Base-by-base conservation (phyloP, 352 stramenopile species). In the Pythium pectinolyticum region DNA sequence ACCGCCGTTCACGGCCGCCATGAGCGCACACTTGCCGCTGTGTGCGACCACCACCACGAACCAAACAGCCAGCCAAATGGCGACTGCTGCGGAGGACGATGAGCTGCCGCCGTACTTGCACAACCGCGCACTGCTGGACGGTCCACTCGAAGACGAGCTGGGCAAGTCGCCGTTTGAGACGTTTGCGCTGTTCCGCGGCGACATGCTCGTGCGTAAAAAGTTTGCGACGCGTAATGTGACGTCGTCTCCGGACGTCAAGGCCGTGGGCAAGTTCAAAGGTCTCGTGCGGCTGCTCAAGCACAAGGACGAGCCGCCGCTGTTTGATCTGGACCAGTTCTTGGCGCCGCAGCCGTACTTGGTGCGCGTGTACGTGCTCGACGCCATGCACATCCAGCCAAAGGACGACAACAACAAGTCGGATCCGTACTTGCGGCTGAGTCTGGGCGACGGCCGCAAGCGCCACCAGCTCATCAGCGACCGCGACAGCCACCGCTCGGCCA, bases 231-330 rank as follows among this genome's bases (percentile, higher is more conserved):
- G n/a, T n/a, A n/a, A n/a, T 69, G 74, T 22, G 64, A 65, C 19
- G 67, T 76, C 15, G 49, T 69, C 0, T 65, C 61, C 2, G 51
- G 72, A 80, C 2, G 87, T 84, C 45, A 78, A 75, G 1, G 37
- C 74, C 0, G 86, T 96, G 14, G 92, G 89, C 12, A 80, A 84
- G 37, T 96, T 98, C 58, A 98, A 98, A 70, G 90, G 88, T 24
- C 71, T 97, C 22, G 77, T 97, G 40, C 84, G 92, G 20, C 66
- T 98, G 22, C 66, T 95, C 2, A 82, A 87, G 25, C 80, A 77
- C 39, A 68, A 70, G 20, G 80, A 94, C 27, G 85, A 95, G 10
- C 62, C 79, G 27, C 80, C 84, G 19, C 70, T 94, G 14, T 85
- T 96, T 22, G 74, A 94, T 46, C 57, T 95, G 25, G 70, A 91